Base-by-base conservation (phyloP, 2,329 filamentous ascomycete genomes). In the Ophiostoma sp. region DNA sequence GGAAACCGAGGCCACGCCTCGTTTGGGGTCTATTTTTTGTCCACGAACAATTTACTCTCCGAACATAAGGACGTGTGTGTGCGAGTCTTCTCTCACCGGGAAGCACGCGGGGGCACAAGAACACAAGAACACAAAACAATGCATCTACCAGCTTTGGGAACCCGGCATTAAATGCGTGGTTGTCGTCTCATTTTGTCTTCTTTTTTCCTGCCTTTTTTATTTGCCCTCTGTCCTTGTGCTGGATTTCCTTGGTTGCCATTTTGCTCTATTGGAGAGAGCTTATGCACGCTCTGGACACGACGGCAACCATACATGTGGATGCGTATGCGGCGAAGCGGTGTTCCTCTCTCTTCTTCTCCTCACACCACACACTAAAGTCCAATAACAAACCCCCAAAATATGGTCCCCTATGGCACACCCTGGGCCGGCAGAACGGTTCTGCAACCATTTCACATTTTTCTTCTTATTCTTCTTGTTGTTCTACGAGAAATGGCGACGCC, bases 391-490 rank as follows among this genome's bases (percentile, higher is more conserved):
- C 8, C 15, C 39, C 7, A 25, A 45, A 33, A 15, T n/a, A 70
- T 28, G 68, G 33, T 15, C n/a, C 15, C 22, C 33, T 59, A 22
- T 57, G 57, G 19, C n/a, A 55, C 31, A 55, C 70, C n/a, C 42
- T 71, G 70, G 70, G 70, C 70, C 70, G 70, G 45, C 70, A 64
- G 28, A 52, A 15, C 31, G 70, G 70, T 71, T 39, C 70, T 66
- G 70, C 70, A 66, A 57, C 45, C 39, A 42, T 70, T 59, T 31
- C 50, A 36, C 17, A 12, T 22, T 69, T 70, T 59, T 12, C 25
- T 28, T 12, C 12, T 25, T 22, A 52, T 70, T 59, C 31, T 42
- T 25, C 19, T 19, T 22, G n/a, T 19, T 36, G 4, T 70, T 28
- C 50, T 31, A 48, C 36, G 52, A 57, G 17, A 59, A 28, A 28